phyloP scores from a whole-genome alignment of 2,329 filamentous ascomycete genomes.

The Fusarium sororula region DNA sequence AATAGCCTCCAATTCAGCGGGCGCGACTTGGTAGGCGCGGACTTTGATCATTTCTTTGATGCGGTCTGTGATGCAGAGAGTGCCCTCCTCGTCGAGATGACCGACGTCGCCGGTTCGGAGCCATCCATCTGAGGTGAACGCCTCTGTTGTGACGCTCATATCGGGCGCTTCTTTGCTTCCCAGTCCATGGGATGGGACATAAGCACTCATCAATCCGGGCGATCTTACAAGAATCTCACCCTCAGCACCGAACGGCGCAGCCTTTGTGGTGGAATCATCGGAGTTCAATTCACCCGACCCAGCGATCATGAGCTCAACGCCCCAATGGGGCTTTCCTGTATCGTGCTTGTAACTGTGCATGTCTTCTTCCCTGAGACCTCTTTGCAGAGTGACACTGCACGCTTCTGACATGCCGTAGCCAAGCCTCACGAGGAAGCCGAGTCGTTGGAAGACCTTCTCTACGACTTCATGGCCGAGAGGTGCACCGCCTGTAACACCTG shows the following conservation, averaged over 20 bases:
- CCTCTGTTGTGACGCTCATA: constrained; percentile 50
- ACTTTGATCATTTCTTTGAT: constrained; percentile 75
- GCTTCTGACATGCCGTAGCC: constrained; percentile 82
- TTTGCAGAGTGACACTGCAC: constrained; percentile 71
- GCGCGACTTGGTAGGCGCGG: constrained; percentile 67
- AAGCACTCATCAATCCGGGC: constrained; percentile 73
- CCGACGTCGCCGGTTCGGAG: constrained; percentile 77
- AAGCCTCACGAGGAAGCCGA: constrained; percentile 63
- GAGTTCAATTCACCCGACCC: constrained; percentile 53
- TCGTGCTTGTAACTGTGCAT: constrained; percentile 64
- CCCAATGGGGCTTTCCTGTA: constrained; percentile 71
- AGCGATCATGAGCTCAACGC: constrained; percentile 73
- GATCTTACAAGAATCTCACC: constrained; percentile 74
- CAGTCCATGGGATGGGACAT: constrained; percentile 66
- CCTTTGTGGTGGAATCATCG: constrained; percentile 39
- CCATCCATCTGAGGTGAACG: constrained; percentile 67
- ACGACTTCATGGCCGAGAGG: constrained; percentile 66
- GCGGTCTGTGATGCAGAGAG: constrained; percentile 74
- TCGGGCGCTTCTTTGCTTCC: constrained; percentile 38
- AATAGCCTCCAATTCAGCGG: constrained; percentile 57
- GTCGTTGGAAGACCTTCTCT: constrained; percentile 66
- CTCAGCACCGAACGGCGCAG: constrained; percentile 57
- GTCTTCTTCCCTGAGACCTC: constrained; percentile 60
- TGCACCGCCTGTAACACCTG: constrained; percentile 69
- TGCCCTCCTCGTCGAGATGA: constrained; percentile 62